These are phyloP conservation scores for Blumeria hordei DNA, from an alignment of 2,329 filamentous ascomycete species.

Conservation along the genomic window DNA sequence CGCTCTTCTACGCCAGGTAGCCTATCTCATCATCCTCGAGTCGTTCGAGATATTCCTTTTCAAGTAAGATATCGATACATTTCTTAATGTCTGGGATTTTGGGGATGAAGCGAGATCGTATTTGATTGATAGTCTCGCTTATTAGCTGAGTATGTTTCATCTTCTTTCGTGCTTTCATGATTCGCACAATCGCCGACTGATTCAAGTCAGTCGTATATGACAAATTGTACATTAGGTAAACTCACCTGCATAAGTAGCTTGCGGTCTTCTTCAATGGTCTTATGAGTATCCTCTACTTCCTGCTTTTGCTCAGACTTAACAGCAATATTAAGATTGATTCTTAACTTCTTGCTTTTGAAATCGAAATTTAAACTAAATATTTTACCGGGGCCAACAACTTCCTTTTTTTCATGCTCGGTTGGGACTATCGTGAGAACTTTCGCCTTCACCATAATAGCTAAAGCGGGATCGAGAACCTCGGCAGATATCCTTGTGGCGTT, in stretches of 20 bases:
- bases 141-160: slow-evolving; percentile 95
- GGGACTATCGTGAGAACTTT: slow-evolving; percentile 59
- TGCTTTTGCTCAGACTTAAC: slow-evolving; percentile 93
- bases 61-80: slow-evolving; percentile 92
- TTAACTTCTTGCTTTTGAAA: slow-evolving; percentile 97
- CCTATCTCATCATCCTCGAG: slow-evolving; percentile 84
- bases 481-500: slow-evolving; percentile 55
- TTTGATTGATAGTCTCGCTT: slow-evolving; percentile 86
- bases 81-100: slow-evolving; percentile 96
- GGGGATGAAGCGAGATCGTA: slow-evolving; percentile 75
- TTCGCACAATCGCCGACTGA: slow-evolving; percentile 91
- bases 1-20: slow-evolving; percentile 50
- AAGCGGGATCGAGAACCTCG: slow-evolving; percentile 67
- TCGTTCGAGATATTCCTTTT: slow-evolving; percentile 96
- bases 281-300: slow-evolving; percentile 91
- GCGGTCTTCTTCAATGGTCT: slow-evolving; percentile 95
- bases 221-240: slow-evolving; percentile 7
- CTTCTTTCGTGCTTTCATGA: slow-evolving; percentile 98
- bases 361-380: slow-evolving; percentile 71
- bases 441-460: slow-evolving; percentile 75
- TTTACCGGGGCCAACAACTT: slow-evolving; percentile 56
- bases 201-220: slow-evolving; percentile 11
- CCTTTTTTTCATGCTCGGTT: slow-evolving; percentile 26
- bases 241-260: slow-evolving; percentile 90
- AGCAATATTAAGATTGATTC: slow-evolving; percentile 83